Conservation (phyloP, 129 eudicot species). For the Flaveria trinervia region DNA sequence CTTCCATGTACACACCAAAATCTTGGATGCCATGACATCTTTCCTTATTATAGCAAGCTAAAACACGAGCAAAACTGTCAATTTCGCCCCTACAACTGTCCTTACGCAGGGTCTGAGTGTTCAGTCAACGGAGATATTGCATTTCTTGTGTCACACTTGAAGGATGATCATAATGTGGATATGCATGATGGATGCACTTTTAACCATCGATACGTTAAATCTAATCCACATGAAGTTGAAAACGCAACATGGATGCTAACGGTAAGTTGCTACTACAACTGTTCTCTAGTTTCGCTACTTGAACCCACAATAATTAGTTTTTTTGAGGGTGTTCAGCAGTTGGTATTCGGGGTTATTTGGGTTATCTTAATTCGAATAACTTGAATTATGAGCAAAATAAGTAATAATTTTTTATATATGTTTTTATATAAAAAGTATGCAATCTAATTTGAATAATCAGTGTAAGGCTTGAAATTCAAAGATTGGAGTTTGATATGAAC, state of each 20-base stretch:
- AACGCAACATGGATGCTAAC: conserved; percentile 94
- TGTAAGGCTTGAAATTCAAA: too few relatives aligned
- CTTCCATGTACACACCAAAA: conserved; percentile 72
- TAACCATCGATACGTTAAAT: conserved; percentile 84
- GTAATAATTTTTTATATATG: too few relatives aligned
- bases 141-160: conserved; percentile 65
- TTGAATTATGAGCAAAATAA: too few relatives aligned
- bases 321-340: too few relatives aligned
- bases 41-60: conserved; percentile 68
- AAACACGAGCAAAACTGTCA: conserved; percentile 78
- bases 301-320: too few relatives aligned
- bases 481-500: too few relatives aligned
- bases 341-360: too few relatives aligned
- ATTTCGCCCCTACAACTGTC: conserved; percentile 88
- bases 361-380: too few relatives aligned
- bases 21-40: conserved; percentile 78
- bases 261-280: conserved; percentile 52
- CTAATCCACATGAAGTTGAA: conserved; percentile 87
- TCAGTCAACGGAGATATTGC: conserved; percentile 70
- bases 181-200: conserved; percentile 91
- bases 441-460: too few relatives aligned
- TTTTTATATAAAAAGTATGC: too few relatives aligned
- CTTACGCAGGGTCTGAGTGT: conserved; percentile 91
- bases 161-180: conserved; percentile 83
- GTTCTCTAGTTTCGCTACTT: neutral